A percentile compares a stretch with the other conserved stretches of the same genome.
Evolutionary conservation across 2,329 filamentous ascomycete genomes (phyloP).

Genomic region (Metarhizium robertsii): DNA sequence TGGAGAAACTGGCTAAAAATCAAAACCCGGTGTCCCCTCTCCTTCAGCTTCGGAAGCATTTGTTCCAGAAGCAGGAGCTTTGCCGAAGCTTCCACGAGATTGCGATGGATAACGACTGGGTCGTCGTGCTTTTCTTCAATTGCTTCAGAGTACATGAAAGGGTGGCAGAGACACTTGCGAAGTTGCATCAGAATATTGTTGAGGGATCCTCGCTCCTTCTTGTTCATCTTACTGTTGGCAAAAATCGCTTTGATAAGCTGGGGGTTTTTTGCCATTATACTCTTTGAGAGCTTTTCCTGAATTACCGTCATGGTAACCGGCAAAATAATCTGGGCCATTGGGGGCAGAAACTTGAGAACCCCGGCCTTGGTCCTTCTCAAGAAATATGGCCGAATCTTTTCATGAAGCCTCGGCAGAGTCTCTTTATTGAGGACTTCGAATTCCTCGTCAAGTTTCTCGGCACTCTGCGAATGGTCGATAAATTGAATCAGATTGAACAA

Average conservation of each 20-base stretch:
- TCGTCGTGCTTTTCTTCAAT: constrained; percentile 75
- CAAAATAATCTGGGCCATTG: constrained; percentile 90
- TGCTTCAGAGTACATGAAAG: constrained; percentile 83
- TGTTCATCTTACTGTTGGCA: constrained; percentile 55
- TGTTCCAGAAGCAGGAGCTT: constrained; percentile 79
- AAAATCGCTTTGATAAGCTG: constrained; percentile 84
- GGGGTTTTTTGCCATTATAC: constrained; percentile 84
- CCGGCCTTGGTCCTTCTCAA: constrained; percentile 75
- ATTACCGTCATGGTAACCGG: constrained; percentile 92
- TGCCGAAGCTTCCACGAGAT: constrained; percentile 81
- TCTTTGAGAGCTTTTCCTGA: constrained; percentile 91
- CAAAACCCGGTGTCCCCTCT: constrained; percentile 79
- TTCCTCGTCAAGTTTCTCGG: constrained; percentile 62
- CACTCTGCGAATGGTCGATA: constrained; percentile 63
- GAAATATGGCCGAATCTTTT: constrained; percentile 67
- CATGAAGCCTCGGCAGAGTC: constrained; percentile 72
- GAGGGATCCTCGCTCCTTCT: constrained; percentile 65
- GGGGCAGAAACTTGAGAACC: constrained; percentile 83
- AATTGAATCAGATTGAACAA: constrained; percentile 97
- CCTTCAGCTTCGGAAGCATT: constrained; percentile 78
- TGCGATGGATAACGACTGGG: constrained; percentile 56
- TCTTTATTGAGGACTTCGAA: constrained; percentile 74
- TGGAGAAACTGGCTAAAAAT: constrained; percentile 94
- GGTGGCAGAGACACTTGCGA: constrained; percentile 89
- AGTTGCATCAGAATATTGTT: constrained; percentile 96